Conservation (phyloP, 1,139 yeast genomes). For the Blastobotrys malaysiensis region DNA sequence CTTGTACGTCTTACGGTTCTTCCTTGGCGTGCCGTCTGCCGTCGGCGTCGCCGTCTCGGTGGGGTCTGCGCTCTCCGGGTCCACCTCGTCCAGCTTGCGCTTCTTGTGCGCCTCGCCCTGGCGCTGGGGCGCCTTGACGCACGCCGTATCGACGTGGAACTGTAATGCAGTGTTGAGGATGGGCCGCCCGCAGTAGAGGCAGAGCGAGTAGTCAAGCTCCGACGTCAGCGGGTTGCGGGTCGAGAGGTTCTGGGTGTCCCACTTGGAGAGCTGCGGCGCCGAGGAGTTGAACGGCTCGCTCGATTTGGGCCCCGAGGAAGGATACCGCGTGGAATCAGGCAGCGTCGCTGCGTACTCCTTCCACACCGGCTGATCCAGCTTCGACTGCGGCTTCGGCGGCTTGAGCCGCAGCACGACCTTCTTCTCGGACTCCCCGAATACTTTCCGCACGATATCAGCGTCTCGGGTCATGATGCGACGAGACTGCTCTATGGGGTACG, state of each 20-base stretch:
- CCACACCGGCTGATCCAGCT: constrained; percentile 4
- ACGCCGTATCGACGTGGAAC: constrained; percentile 21
- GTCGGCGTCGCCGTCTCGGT: background rate
- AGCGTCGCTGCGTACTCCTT: constrained; percentile 5
- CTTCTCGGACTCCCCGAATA: constrained; percentile 7
- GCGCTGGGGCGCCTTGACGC: constrained; percentile 3
- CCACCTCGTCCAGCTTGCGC: constrained; percentile 9
- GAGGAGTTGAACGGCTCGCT: constrained; percentile 3
- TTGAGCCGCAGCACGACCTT: constrained; percentile 6
- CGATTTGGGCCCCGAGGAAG: background rate
- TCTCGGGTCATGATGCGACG: background rate
- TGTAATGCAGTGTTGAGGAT: constrained; percentile 23
- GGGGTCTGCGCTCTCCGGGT: background rate
- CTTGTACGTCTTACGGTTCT: constrained; percentile 8
- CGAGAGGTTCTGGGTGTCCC: constrained; percentile 28
- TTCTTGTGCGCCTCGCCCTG: constrained; percentile 2
- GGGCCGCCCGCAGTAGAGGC: constrained; percentile 33
- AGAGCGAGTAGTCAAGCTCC: constrained; percentile 27
- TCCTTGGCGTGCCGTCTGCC: constrained; percentile 5
- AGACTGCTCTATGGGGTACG: background rate
- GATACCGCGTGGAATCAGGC: background rate
- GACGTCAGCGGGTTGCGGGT: constrained; percentile 28
- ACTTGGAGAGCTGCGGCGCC: constrained; percentile 19
- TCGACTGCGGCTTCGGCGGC: background rate
- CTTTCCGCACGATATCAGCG: constrained; percentile 6